Conservation (phyloP, 1,284 basidiomycete species). For the Leccinum pseudoinsigne region DNA sequence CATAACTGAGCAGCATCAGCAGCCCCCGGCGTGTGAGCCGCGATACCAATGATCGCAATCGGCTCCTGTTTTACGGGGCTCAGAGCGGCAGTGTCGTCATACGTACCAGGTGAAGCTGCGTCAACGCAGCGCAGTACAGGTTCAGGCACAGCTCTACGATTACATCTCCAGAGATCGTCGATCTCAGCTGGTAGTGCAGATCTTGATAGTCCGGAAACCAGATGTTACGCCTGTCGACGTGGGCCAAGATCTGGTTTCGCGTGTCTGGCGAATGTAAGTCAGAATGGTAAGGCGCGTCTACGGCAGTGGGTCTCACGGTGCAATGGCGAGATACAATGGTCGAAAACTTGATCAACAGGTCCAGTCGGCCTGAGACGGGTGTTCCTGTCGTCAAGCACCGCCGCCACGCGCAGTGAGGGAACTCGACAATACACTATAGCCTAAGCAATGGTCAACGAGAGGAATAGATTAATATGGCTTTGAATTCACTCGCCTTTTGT, state of each 20-base stretch:
- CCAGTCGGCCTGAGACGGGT: constrained; percentile 62
- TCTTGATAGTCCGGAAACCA: constrained; percentile 48
- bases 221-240: constrained; percentile 46
- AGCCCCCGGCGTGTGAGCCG: constrained; percentile 63
- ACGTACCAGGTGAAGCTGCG: constrained; percentile 25
- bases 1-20: constrained; percentile 33
- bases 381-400: constrained; percentile 45
- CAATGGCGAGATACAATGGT: constrained; percentile 34
- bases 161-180: constrained; percentile 46
- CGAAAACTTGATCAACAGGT: constrained; percentile 46
- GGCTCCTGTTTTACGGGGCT: constrained; percentile 43
- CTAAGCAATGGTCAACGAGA: constrained; percentile 10
- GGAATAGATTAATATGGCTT: not conserved
- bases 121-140: constrained; percentile 31
- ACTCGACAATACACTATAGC: constrained; percentile 15
- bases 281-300: constrained; percentile 58
- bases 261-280: constrained; percentile 35
- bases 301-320: constrained; percentile 40
- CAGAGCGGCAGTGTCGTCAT: not conserved
- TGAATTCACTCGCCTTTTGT: constrained; percentile 33
- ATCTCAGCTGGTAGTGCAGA: constrained; percentile 47
- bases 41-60: constrained; percentile 73
- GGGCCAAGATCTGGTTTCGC: constrained; percentile 42
- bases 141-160: constrained; percentile 35
- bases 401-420: constrained; percentile 47